Percentiles rank a stretch among this genome's conserved stretches.
phyloP scores from a whole-genome alignment of 164 flowering plant genomes.

The Magnolia officinalis region DNA sequence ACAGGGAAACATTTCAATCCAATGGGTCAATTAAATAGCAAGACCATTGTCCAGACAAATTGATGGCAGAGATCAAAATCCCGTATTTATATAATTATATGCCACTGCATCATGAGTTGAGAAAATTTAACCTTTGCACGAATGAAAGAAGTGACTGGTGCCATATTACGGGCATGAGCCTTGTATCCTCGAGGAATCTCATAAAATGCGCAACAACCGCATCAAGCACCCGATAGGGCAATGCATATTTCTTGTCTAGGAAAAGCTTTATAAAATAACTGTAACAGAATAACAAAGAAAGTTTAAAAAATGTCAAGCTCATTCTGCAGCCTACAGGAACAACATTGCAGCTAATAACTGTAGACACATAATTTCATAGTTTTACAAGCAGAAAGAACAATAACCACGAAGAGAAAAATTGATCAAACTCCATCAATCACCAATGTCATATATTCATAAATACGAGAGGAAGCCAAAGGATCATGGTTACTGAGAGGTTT shows the following conservation, averaged over 20 bases:
- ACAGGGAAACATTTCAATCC: too few species aligned
- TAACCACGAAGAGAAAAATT: not conserved
- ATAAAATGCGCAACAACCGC: conserved; percentile 76
- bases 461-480: too few species aligned
- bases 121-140: conserved; percentile 63
- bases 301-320: conserved; percentile 1
- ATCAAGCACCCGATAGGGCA: conserved; percentile 85
- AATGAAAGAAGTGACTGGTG: conserved; percentile 95
- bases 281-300: conserved; percentile 28
- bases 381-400: not conserved
- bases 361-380: not conserved
- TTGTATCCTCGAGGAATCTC: conserved; percentile 65
- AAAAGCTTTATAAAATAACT: conserved; percentile 91
- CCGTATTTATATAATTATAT: not conserved
- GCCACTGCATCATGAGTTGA: not conserved
- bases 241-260: conserved; percentile 86
- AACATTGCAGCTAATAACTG: not conserved
- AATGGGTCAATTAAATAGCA: too few species aligned
- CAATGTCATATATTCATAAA: not conserved
- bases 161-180: conserved; percentile 98
- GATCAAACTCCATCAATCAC: not conserved
- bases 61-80: not conserved
- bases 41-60: too few species aligned
- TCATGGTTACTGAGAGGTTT: too few species aligned
- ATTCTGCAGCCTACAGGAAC: conserved; percentile 3